Base-by-base conservation (phyloP, 78 protist genomes). In the Diacronema lutheri region DNA sequence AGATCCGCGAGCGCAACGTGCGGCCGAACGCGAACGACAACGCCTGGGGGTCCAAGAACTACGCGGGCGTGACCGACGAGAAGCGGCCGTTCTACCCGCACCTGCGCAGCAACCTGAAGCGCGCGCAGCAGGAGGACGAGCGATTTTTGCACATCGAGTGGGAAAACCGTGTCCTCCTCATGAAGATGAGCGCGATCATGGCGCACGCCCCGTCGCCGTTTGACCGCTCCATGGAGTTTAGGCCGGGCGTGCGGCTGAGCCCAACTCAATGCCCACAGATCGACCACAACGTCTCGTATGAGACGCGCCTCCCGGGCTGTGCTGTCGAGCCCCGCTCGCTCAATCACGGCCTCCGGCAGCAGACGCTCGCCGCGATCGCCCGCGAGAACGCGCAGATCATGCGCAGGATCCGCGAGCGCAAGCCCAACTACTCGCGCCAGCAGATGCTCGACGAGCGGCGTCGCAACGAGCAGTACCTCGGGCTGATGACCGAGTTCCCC, bases 61-160 rank as follows among this genome's bases (percentile, higher is more conserved):
- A 1, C 33, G 21, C 11, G 13, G 66, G 66, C 66, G 29, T 29
- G 66, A 26, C 13, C 10, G 29, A 21, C 35, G 4, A 1, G 35
- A 61, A 61, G 33, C n/a, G 33, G 66, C 66, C 66, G 35, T 16
- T 20, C 35, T 61, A 61, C 66, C 66, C 66, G 66, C 66, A 61
- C 66, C 13, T 61, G 16, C 16, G 13, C 66, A 11, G 10, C 35
- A 61, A 61, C 66, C 66, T 61, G 35, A 61, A 61, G 66, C 66
- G 66, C 66, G 66, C 66, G 66, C 66, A 61, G 66, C 66, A 26
- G 21, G 35, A 61, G 35, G 66, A 61, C 66, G 66, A 61, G 66
- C 66, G 66, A 1, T 21, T 29, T 13, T 35, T 16, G 21, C 26
- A 21, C 35, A 61, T 61, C 33, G 66, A 61, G 66, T 10, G 21